A percentile compares a stretch with the other conserved stretches of the same genome.
These are phyloP conservation scores for Adansonia rubrostipa DNA, from an alignment of 441 rosid species.

Conservation along the genomic window DNA sequence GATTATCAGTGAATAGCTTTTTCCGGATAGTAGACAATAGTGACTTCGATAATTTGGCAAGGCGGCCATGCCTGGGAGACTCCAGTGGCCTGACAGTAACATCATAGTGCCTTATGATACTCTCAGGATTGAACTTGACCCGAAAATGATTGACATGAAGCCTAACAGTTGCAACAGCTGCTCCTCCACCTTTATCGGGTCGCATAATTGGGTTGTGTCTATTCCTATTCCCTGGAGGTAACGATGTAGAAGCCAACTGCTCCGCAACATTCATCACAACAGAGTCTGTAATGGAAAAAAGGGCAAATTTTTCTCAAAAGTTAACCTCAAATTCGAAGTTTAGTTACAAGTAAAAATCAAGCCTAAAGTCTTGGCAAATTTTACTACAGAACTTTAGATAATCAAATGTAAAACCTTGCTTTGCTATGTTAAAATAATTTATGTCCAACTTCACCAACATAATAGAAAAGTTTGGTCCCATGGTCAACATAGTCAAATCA, in stretches of 20 bases:
- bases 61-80: conserved; percentile 36
- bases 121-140: conserved; percentile 54
- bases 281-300: conserved; percentile 23
- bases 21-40: conserved; percentile 54
- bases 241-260: conserved; percentile 22
- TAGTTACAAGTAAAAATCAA: not conserved
- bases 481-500: not conserved
- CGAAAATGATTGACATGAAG: conserved; percentile 74
- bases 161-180: conserved; percentile 37
- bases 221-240: not conserved
- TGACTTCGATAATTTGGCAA: conserved; percentile 49
- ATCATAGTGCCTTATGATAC: conserved; percentile 64
- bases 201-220: conserved; percentile 52
- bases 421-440: not conserved
- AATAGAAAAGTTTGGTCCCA: not conserved
- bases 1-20: conserved; percentile 56
- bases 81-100: conserved; percentile 56
- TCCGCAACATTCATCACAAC: conserved; percentile 29
- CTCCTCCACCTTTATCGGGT: conserved; percentile 70
- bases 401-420: not conserved
- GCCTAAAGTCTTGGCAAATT: not conserved
- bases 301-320: not conserved
- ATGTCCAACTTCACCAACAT: not conserved
- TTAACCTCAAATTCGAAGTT: not conserved
- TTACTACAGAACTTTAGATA: not conserved